Base-by-base conservation (phyloP, 2,329 filamentous ascomycete genomes). In the Lithohypha guttulata region DNA sequence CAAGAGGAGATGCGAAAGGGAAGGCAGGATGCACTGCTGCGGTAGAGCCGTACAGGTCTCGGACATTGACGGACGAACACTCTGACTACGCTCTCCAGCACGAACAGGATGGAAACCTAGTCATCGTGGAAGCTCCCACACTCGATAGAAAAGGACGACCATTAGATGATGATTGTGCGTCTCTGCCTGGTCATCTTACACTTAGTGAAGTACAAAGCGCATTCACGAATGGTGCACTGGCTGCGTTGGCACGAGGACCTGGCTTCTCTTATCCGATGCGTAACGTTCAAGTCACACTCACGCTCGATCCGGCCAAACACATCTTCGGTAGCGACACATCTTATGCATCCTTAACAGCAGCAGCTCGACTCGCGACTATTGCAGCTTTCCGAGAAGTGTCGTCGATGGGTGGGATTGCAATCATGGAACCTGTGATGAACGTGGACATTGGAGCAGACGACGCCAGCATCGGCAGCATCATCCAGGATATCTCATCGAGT, bases 401-500 rank as follows among this genome's bases (percentile, higher is more conserved):
- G 40, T 62, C 69, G 7, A 59, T 63, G 19, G 55, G 64, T 2
- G 63, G 67, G 2, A 72, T 85, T 1, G 71, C 73, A 1, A 66
- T 98, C 26, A 81, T 96, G 63, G 91, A 98, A 55, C 91, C 91
- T 1, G 83, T 98, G 39, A 95, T 96, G 85, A 78, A 79, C 44
- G 84, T 84, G 4, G 77, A 80, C 37, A 93, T 98, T 54, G 79
- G 76, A 49, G 85, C 91, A 34, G 84, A 91, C 36, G 89, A 95
- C 60, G 70, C 72, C 4, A 79, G 75, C 5, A 78, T 94, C 1
- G 86, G 87, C 3, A 73, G 74, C 3, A 83, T 98, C 7, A 79
- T 93, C 22, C 84, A 93, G 49, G 81, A 91, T 54, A 73, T 93
- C 25, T 79, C 77, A 2, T 78, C 81, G 2, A 74, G 77, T 0